phyloP scores from a whole-genome alignment of 1,139 yeast species.

The Keqinozyma sinolaborantium region DNA sequence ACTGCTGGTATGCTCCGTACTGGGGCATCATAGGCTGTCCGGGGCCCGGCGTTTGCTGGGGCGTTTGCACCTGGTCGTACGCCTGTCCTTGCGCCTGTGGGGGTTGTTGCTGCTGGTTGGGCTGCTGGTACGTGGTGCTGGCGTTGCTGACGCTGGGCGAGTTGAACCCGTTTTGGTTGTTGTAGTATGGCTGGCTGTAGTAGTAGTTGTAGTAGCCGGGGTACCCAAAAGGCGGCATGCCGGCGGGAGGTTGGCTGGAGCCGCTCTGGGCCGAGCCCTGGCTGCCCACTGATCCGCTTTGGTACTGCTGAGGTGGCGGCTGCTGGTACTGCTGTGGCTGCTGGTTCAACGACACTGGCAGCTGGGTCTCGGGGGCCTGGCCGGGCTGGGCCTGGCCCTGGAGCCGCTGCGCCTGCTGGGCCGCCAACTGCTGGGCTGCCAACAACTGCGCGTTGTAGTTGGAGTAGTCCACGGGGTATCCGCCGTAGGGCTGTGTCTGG shows the following conservation, averaged over 20 bases:
- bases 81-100: too few species aligned
- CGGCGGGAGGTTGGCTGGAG: constrained; percentile 15
- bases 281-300: constrained; percentile 3
- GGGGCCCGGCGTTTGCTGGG: constrained; percentile 10
- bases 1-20: constrained; percentile 46
- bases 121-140: constrained; percentile 3
- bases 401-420: constrained; percentile 17
- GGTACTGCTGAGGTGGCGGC: constrained; percentile 4
- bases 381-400: constrained; percentile 15
- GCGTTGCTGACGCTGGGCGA: constrained; percentile 13
- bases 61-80: constrained; percentile 4
- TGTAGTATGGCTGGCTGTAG: constrained; percentile 42
- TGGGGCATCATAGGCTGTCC: constrained; percentile 32
- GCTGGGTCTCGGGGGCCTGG: constrained; percentile 20
- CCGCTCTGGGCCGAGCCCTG: constrained; percentile 14
- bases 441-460: constrained; percentile 35
- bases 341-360: constrained; percentile 22
- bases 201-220: constrained; percentile 41
- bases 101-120: not conserved
- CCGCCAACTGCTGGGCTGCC: constrained; percentile 32
- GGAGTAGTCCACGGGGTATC: constrained; percentile 45
- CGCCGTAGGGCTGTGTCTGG: constrained; percentile 42
- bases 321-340: constrained; percentile 21
- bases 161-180: constrained; percentile 21
- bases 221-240: constrained; percentile 39